A percentile compares a stretch with the other conserved stretches of the same genome.
Evolutionary conservation across 2,329 filamentous ascomycete species (phyloP).

Genomic region (Fusarium sp.): DNA sequence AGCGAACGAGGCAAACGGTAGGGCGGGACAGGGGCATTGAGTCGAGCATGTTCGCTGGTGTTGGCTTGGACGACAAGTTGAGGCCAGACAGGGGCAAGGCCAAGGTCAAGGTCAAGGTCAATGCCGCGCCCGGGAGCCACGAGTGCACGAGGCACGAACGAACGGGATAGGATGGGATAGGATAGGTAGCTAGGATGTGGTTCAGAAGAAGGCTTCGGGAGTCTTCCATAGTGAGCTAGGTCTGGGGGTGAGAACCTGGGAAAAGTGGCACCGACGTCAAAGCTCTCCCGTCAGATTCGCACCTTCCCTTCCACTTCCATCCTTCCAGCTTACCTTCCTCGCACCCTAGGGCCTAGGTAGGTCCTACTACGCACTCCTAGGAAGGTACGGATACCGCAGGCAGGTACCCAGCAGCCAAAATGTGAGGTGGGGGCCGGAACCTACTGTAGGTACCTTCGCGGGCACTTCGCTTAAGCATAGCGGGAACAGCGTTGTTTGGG

Average conservation of each 20-base stretch:
- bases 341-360: not conserved
- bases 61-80: conserved; percentile 20
- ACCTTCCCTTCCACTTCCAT: not conserved
- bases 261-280: conserved; percentile 1
- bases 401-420: not conserved
- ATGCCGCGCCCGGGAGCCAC: conserved; percentile 36
- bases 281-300: conserved; percentile 26
- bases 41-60: conserved; percentile 3
- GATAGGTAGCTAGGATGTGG: conserved; percentile 15
- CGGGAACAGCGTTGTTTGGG: conserved; percentile 43
- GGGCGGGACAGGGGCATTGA: conserved; percentile 1
- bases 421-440: conserved; percentile 9
- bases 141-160: conserved; percentile 23
- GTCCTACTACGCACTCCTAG: not conserved
- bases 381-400: not conserved
- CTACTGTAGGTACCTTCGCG: conserved; percentile 20
- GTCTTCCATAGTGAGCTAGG: conserved; percentile 23
- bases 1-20: conserved; percentile 5
- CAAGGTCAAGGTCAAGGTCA: conserved; percentile 30
- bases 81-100: conserved; percentile 28
- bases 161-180: not conserved
- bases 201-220: conserved; percentile 20
- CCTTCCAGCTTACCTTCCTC: not conserved
- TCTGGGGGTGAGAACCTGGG: conserved; percentile 5
- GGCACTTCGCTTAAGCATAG: conserved; percentile 45